Base-by-base conservation (phyloP, 306 rosid genomes). In the Fagus crenata region DNA sequence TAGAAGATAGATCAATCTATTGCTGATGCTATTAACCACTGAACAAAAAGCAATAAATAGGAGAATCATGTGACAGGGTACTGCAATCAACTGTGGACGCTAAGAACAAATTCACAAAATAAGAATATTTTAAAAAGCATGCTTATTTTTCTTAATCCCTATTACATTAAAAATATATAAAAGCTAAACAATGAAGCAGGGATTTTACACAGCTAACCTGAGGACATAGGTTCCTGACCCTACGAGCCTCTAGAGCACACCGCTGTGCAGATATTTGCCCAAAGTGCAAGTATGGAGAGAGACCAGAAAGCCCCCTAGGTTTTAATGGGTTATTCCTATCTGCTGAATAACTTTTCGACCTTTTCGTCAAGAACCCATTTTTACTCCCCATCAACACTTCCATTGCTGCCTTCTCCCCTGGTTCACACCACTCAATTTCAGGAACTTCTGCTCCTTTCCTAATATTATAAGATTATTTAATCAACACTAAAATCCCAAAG, bases 261-360 rank as follows among this genome's bases (percentile, higher is more conserved):
- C 98, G 85, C 78, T 94, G 97, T 4, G 96, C 90, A 49, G 97
- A 94, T 84, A 92, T 85, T 72, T 89, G 95, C 59, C 97, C 98
- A 87, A 94, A 92, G 85, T 94, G 98, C 87, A 94, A 78, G 84
- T 95, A 92, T 28, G 98, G 97, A 56, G 98, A 95, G 58, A 95
- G 86, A 39, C 98, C 93, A 60, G 98, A 95, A 74, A 95, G 86
- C 1, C 86, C 96, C 68, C 73, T 82, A 35, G 96, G 90, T 75
- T 92, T 88, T 79, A 87, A 77, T 0, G 98, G 97, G 77, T 95
- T 89, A 63, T 88, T 90, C 69, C 97, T 84, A 75, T 92, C 97
- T 0, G 53, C 39, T 0, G 94, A 80, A 81, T 94, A 92, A 75
- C 67, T 83, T 83, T 81, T 89, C 87, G 90, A 76, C 87, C 97